Percentiles rank a stretch among this genome's conserved stretches.
phyloP scores from a whole-genome alignment of 208 protist species.

The Leishmania aethiopica region DNA sequence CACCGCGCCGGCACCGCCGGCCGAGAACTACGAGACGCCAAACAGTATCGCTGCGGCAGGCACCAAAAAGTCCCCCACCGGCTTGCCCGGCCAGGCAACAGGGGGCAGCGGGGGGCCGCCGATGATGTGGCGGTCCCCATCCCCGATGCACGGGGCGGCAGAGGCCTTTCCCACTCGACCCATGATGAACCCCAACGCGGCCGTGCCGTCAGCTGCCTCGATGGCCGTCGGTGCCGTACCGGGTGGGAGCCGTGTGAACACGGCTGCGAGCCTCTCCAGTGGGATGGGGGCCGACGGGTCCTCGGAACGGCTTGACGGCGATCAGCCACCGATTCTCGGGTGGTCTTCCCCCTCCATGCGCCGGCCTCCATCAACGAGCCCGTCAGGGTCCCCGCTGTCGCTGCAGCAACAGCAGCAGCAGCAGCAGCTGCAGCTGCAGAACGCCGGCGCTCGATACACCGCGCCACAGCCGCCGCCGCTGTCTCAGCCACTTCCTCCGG shows the following conservation, averaged over 20 bases:
- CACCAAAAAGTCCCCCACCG: neutral
- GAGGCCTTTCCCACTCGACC: slow-evolving; percentile 18
- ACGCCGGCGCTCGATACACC: slow-evolving; percentile 16
- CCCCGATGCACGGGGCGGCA: neutral
- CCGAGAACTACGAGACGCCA: slow-evolving; percentile 18
- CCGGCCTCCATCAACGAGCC: slow-evolving; percentile 18
- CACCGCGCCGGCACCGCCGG: neutral
- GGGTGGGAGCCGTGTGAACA: slow-evolving; percentile 10
- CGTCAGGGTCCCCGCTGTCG: slow-evolving; percentile 8
- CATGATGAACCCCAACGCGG: neutral
- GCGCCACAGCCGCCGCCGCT: slow-evolving; percentile 11
- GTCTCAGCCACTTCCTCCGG: slow-evolving; percentile 14
- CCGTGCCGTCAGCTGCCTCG: neutral
- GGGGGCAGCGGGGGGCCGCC: slow-evolving; percentile 1
- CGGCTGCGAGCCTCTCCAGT: slow-evolving; percentile 12
- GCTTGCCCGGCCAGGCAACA: neutral
- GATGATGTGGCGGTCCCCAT: slow-evolving; percentile 21
- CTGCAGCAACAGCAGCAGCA: slow-evolving; percentile 19
- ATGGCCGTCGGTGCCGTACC: neutral
- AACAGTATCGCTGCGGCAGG: neutral
- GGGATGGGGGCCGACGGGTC: neutral
- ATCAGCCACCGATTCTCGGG: slow-evolving; percentile 29
- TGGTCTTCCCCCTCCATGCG: slow-evolving; percentile 30
- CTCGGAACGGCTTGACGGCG: slow-evolving; percentile 7
- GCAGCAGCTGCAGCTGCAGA: slow-evolving; percentile 22